phyloP scores from a whole-genome alignment of 116 monocot genomes.

The Papilionanthe hybrid region DNA sequence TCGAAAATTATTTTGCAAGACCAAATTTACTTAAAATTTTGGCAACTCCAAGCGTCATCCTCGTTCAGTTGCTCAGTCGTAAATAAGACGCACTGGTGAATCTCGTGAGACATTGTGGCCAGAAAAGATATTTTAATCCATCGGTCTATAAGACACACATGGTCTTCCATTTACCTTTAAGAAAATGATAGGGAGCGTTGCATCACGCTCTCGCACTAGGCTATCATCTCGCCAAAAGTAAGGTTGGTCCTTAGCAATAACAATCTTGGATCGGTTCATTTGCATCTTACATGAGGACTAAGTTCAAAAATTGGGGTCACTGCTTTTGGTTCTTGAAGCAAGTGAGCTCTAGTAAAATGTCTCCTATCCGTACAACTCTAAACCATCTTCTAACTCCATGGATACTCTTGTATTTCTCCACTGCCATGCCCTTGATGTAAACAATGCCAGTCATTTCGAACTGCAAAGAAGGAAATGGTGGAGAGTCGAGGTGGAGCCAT shows the following conservation, averaged over 20 bases:
- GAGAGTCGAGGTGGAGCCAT: slow-evolving; percentile 85
- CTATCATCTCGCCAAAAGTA: slow-evolving; percentile 89
- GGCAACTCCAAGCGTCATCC: too few relatives aligned
- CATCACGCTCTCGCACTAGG: slow-evolving; percentile 83
- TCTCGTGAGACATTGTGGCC: too few relatives aligned
- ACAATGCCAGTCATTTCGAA: slow-evolving; percentile 93
- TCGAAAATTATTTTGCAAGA: too few relatives aligned
- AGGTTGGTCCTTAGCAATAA: slow-evolving; percentile 83
- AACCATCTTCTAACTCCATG: too few relatives aligned
- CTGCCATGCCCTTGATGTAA: slow-evolving; percentile 78
- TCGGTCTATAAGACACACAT: background rate
- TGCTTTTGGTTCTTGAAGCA: too few relatives aligned
- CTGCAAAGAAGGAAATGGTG: slow-evolving; percentile 94
- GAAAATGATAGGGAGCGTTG: slow-evolving; percentile 96
- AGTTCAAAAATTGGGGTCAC: background rate
- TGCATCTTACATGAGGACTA: slow-evolving; percentile 91
- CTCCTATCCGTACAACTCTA: too few relatives aligned
- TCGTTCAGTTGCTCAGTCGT: too few relatives aligned
- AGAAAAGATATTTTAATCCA: too few relatives aligned
- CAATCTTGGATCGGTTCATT: slow-evolving; percentile 87
- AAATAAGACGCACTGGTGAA: too few relatives aligned
- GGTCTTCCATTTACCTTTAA: slow-evolving; percentile 47
- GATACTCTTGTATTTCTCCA: slow-evolving; percentile 71
- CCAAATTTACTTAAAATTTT: too few relatives aligned
- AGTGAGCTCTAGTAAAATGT: too few relatives aligned